Conservation (phyloP, 495 filamentous ascomycete species). For the Trichoderma orchidacearum region DNA sequence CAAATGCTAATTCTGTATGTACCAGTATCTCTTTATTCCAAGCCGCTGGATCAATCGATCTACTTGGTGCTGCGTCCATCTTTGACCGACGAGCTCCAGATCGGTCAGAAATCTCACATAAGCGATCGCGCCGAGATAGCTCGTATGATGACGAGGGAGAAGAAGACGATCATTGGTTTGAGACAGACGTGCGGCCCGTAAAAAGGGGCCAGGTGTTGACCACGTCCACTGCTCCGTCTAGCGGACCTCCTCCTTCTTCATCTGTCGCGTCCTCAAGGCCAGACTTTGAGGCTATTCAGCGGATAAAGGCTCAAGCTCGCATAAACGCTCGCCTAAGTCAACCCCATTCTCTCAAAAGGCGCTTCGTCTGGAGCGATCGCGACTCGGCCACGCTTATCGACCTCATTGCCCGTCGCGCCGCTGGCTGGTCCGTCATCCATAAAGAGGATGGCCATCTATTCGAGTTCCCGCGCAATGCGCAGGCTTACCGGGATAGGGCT, state of each 20-base stretch:
- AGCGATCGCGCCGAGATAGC: neutral
- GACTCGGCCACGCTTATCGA: neutral
- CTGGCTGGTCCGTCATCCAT: neutral
- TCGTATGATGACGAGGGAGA: neutral
- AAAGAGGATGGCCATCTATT: constrained; percentile 32
- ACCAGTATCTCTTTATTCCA: neutral
- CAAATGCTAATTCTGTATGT: neutral
- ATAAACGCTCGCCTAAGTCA: neutral
- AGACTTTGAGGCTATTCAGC: neutral
- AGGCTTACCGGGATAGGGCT: constrained; percentile 54
- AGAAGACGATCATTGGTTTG: neutral
- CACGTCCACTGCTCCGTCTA: neutral
- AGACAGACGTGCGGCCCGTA: neutral
- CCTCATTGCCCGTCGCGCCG: neutral
- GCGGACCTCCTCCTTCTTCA: neutral
- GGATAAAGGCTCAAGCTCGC: neutral
- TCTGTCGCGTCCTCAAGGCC: neutral
- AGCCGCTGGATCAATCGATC: too few species aligned
- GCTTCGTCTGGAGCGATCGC: neutral
- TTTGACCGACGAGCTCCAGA: neutral
- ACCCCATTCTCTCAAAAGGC: neutral
- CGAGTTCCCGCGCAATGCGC: constrained; percentile 36
- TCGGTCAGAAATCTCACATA: neutral
- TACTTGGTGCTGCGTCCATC: neutral
- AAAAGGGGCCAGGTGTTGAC: neutral